A percentile compares a stretch with the other conserved stretches of the same genome.
These are phyloP conservation scores for Amborella trichopoda DNA, from an alignment of 164 flowering plant genomes.

Conservation along the genomic window DNA sequence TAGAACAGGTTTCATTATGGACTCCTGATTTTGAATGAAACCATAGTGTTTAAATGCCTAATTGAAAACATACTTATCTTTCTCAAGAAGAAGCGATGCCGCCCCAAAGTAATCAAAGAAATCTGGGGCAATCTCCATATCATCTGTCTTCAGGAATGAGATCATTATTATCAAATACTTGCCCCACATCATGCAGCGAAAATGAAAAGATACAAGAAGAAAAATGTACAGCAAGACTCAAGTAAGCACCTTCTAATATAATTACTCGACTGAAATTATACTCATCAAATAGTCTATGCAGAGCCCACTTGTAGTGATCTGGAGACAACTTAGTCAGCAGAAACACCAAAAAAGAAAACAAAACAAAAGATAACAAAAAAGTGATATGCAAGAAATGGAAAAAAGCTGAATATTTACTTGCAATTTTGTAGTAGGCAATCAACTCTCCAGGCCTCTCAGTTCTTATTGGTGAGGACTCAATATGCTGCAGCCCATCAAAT, in stretches of 20 bases:
- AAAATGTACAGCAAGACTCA: neutral
- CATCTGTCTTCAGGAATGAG: constrained; percentile 47
- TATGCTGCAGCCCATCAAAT: constrained; percentile 78
- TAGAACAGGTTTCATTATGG: neutral
- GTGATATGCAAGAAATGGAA: neutral
- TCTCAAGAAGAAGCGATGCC: constrained; percentile 69
- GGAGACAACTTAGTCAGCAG: constrained; percentile 5
- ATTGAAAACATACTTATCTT: constrained; percentile 56
- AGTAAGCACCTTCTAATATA: constrained; percentile 79
- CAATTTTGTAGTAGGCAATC: constrained; percentile 95
- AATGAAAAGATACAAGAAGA: neutral
- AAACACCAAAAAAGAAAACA: constrained; percentile 3
- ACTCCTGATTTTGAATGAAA: neutral
- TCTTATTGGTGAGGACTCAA: constrained; percentile 59
- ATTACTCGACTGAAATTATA: constrained; percentile 75
- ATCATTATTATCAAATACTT: constrained; percentile 2
- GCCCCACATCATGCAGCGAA: neutral
- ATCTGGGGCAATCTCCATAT: constrained; percentile 95
- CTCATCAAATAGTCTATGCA: constrained; percentile 76
- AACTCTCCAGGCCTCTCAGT: constrained; percentile 90
- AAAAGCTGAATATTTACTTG: constrained; percentile 40
- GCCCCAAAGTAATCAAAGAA: constrained; percentile 95
- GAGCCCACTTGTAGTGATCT: constrained; percentile 97
- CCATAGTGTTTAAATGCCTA: constrained; percentile 1
- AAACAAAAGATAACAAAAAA: constrained; percentile 1